phyloP scores from a whole-genome alignment of 345 rosid species.

The Laguncularia racemosa region DNA sequence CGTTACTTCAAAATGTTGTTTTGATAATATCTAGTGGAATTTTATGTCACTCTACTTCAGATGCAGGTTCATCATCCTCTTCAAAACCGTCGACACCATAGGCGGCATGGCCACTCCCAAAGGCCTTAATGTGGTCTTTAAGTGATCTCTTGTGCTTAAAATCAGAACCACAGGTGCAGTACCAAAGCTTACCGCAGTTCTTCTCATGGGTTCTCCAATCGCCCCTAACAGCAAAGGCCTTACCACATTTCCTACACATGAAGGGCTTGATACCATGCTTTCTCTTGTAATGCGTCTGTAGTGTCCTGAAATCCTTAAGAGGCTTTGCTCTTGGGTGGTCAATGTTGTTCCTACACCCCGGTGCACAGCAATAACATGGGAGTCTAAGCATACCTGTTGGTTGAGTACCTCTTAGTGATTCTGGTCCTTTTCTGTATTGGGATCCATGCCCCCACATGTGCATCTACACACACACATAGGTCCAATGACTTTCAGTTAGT shows the following conservation, averaged over 20 bases:
- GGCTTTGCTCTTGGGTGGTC: constrained; percentile 68
- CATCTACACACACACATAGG: constrained; percentile 25
- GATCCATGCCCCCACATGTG: constrained; percentile 72
- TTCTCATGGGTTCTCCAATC: constrained; percentile 79
- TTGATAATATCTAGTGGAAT: constrained; percentile 5
- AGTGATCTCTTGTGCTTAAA: constrained; percentile 62
- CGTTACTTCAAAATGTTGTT: neutral
- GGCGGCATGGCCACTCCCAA: constrained; percentile 47
- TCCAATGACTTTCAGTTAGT: too few relatives aligned
- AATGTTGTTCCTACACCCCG: constrained; percentile 61
- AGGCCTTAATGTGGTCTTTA: constrained; percentile 51
- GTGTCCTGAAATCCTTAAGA: constrained; percentile 61
- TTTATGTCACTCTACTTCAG: constrained; percentile 49
- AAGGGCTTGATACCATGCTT: constrained; percentile 69
- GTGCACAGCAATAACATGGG: constrained; percentile 65
- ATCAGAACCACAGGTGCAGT: constrained; percentile 53
- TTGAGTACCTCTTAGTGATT: constrained; percentile 59
- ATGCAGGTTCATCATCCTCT: constrained; percentile 52
- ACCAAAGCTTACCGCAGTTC: constrained; percentile 66
- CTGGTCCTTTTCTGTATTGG: constrained; percentile 53
- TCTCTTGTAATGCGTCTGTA: constrained; percentile 69
- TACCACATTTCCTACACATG: constrained; percentile 69
- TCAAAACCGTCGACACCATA: constrained; percentile 42
- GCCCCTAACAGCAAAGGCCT: constrained; percentile 60
- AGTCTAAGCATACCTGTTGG: constrained; percentile 68